Conservation (phyloP, 139 green algal species). For the Chlamydomonas incerta region DNA sequence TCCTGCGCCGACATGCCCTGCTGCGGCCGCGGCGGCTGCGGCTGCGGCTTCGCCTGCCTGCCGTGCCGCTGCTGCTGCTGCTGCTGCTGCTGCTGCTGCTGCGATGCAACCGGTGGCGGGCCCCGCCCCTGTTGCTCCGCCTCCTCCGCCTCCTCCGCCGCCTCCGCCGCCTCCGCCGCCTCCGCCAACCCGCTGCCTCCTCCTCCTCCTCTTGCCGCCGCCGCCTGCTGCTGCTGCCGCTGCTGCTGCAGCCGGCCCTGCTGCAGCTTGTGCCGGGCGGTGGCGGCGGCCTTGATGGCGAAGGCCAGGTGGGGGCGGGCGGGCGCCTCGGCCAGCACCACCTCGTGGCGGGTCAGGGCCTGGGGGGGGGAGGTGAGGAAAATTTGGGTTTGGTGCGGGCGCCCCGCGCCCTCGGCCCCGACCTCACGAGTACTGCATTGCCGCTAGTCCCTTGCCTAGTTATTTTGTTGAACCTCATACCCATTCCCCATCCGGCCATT, state of each 20-base stretch:
- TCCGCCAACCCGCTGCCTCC: background rate
- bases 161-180: background rate
- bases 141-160: background rate
- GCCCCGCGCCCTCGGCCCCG: too few relatives aligned
- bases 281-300: background rate
- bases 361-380: background rate
- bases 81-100: background rate
- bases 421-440: too few relatives aligned
- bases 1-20: too few relatives aligned
- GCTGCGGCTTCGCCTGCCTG: background rate
- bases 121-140: too few relatives aligned
- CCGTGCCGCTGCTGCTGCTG: background rate
- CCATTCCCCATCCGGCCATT: too few relatives aligned
- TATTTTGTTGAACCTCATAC: too few relatives aligned
- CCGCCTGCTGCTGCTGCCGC: background rate
- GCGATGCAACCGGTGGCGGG: too few relatives aligned
- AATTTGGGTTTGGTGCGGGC: too few relatives aligned
- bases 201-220: background rate
- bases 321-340: constrained; percentile 12
- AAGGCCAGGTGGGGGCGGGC: background rate
- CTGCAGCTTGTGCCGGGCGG: too few relatives aligned
- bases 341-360: background rate
- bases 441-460: too few relatives aligned
- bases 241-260: background rate
- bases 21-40: background rate